Evolutionary conservation across 2,329 filamentous ascomycete genomes (phyloP).

Genomic region (Trichoderma koningii): DNA sequence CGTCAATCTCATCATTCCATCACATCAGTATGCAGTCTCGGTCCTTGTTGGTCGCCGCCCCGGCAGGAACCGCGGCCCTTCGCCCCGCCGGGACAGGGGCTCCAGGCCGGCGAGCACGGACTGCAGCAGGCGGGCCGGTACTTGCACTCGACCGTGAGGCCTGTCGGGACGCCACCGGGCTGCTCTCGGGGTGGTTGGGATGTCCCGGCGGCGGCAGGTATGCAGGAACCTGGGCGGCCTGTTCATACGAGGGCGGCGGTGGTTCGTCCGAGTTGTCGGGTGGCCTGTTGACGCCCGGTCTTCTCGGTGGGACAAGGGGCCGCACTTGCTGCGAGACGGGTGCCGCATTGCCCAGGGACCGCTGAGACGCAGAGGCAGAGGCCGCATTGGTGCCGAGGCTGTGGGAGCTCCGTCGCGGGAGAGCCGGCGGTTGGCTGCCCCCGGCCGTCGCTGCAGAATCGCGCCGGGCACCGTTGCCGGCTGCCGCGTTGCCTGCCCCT

Average conservation of each 20-base stretch:
- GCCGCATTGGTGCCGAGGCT: conserved; percentile 29
- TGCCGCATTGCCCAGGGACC: not conserved
- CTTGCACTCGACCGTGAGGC: conserved; percentile 9
- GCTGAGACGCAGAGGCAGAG: conserved; percentile 6
- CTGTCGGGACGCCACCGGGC: conserved; percentile 25
- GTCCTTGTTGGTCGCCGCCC: conserved; percentile 33
- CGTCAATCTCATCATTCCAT: conserved; percentile 18
- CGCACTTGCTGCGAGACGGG: conserved; percentile 44
- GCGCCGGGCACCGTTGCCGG: conserved; percentile 25
- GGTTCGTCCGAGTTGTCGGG: conserved; percentile 51
- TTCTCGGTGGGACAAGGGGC: conserved; percentile 44
- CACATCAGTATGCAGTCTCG: conserved; percentile 54
- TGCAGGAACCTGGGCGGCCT: conserved; percentile 54
- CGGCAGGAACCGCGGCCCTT: conserved; percentile 33
- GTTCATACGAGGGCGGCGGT: conserved; percentile 61
- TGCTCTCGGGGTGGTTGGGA: conserved; percentile 51
- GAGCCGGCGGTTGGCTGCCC: conserved; percentile 18
- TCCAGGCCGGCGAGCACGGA: conserved; percentile 28
- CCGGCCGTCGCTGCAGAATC: conserved; percentile 31
- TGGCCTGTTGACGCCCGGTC: conserved; percentile 42
- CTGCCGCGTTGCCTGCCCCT: conserved; percentile 9
- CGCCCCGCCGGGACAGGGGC: conserved; percentile 32
- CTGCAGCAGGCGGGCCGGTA: not conserved
- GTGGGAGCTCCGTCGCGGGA: conserved; percentile 35
- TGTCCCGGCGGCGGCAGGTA: conserved; percentile 57